Conservation (phyloP, 2,329 filamentous ascomycete genomes). For the Xylariaceae sp. region DNA sequence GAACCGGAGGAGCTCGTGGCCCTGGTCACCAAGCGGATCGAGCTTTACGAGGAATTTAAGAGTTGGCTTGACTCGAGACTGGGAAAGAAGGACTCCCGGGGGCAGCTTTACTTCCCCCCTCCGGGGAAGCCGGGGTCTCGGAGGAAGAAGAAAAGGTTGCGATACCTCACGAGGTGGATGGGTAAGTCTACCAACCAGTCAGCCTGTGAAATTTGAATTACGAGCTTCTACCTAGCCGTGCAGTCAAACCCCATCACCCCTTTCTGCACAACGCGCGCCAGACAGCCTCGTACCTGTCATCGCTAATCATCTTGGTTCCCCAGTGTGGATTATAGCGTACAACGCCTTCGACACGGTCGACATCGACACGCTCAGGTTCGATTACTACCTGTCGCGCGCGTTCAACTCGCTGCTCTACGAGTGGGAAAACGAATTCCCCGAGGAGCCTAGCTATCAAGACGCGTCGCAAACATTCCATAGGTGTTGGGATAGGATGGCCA, state of each 20-base stretch:
- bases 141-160: slow-evolving; percentile 9
- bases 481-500: no score
- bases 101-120: slow-evolving; percentile 6
- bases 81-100: slow-evolving; percentile 4
- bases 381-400: slow-evolving; percentile 4
- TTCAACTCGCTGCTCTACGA: slow-evolving; percentile 12
- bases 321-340: slow-evolving; percentile 1
- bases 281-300: not conserved
- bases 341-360: slow-evolving; percentile 2
- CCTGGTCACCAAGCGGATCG: not conserved
- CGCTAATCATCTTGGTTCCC: not conserved
- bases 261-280: not conserved
- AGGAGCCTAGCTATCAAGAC: not conserved
- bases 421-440: slow-evolving; percentile 9
- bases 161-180: slow-evolving; percentile 8
- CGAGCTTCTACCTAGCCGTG: no score
- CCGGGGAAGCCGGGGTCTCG: not conserved
- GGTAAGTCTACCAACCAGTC: slow-evolving; percentile 2
- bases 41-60: slow-evolving; percentile 2
- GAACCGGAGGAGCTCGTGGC: not conserved
- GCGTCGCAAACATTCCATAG: slow-evolving; percentile 2
- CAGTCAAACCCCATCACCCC: no score
- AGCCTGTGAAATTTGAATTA: no score
- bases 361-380: not conserved
- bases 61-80: slow-evolving; percentile 6